These are phyloP conservation scores for Plantago coronopus DNA, from an alignment of 305 asterid species.

Conservation along the genomic window DNA sequence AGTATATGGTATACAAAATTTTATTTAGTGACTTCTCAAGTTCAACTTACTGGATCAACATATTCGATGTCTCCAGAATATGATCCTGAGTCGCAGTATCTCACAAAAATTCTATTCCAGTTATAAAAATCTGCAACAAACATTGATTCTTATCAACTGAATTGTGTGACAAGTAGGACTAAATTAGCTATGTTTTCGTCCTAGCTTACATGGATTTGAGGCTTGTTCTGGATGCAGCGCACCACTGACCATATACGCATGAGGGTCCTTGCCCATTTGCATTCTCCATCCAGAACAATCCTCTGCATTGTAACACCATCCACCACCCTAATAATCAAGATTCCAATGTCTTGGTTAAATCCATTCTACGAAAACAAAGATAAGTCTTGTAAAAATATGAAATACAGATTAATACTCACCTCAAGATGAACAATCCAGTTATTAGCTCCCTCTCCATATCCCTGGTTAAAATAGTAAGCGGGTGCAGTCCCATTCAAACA, in stretches of 20 bases:
- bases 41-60: neutral
- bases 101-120: constrained; percentile 1
- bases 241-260: neutral
- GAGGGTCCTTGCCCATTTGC: too few relatives aligned
- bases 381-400: too few relatives aligned
- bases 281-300: neutral
- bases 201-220: neutral
- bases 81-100: constrained; percentile 5
- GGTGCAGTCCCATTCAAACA: constrained; percentile 11
- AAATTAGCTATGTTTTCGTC: neutral
- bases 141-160: neutral
- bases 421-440: constrained; percentile 4
- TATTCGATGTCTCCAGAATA: neutral
- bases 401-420: neutral
- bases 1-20: neutral
- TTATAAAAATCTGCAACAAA: constrained; percentile 3
- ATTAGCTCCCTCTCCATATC: constrained; percentile 4
- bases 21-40: neutral
- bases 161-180: neutral
- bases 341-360: neutral
- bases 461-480: neutral
- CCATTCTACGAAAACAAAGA: too few relatives aligned
- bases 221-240: neutral
- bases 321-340: constrained; percentile 3
- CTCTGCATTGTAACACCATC: neutral